These are phyloP conservation scores for Sarocladiaceae sp. DNA, from an alignment of 2,329 filamentous ascomycete genomes.

Conservation along the genomic window DNA sequence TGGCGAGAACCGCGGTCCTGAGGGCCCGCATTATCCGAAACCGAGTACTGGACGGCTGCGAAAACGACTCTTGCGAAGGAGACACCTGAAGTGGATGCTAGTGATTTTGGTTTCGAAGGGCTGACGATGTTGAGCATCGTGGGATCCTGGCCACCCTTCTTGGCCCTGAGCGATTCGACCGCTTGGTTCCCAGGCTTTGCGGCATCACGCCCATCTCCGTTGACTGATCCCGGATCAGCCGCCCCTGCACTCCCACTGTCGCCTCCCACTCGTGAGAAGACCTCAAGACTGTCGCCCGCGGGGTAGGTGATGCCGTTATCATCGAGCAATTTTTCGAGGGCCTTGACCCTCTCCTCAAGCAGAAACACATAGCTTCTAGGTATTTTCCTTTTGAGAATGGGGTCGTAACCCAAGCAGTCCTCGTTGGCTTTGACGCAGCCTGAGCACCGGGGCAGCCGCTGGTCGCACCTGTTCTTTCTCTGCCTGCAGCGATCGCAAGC, in stretches of 20 bases:
- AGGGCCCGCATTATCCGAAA: slow-evolving; percentile 41
- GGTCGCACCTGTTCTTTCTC: slow-evolving; percentile 92
- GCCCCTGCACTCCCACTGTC: slow-evolving; percentile 26
- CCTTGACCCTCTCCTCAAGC: slow-evolving; percentile 77
- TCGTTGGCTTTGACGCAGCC: slow-evolving; percentile 91
- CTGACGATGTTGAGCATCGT: slow-evolving; percentile 70
- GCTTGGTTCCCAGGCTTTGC: slow-evolving; percentile 26
- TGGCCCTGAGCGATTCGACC: slow-evolving; percentile 26
- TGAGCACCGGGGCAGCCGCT: slow-evolving; percentile 82
- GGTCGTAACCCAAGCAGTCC: slow-evolving; percentile 90
- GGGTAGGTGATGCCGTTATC: slow-evolving; percentile 66
- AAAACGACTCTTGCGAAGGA: slow-evolving; percentile 93
- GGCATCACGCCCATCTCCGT: slow-evolving; percentile 28
- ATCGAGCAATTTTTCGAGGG: slow-evolving; percentile 71
- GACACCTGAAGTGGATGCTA: slow-evolving; percentile 82
- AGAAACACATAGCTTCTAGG: slow-evolving; percentile 91
- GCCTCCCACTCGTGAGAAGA: slow-evolving; percentile 36
- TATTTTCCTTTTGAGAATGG: slow-evolving; percentile 93
- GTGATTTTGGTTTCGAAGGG: slow-evolving; percentile 69
- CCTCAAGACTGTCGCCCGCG: slow-evolving; percentile 62
- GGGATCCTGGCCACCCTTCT: slow-evolving; percentile 26
- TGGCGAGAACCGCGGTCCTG: slow-evolving; percentile 20
- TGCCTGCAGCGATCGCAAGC: slow-evolving; percentile 89
- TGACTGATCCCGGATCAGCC: slow-evolving; percentile 15
- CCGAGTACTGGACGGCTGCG: slow-evolving; percentile 75